These are phyloP conservation scores for Alternaria hordeiaustralica DNA, from an alignment of 2,329 filamentous ascomycete species.

Conservation along the genomic window DNA sequence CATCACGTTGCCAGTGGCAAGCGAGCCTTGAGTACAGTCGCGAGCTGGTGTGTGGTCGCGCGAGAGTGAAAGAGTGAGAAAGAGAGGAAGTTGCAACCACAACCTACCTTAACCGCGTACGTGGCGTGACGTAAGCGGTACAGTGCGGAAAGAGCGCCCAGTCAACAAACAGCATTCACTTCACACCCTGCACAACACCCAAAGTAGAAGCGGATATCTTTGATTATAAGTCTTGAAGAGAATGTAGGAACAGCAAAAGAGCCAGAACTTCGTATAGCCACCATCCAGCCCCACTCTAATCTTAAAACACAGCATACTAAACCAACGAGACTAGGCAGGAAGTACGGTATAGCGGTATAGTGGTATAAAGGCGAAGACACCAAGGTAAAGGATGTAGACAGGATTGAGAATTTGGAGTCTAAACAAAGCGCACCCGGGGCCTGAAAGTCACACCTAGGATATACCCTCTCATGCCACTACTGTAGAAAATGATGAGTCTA, in stretches of 20 bases:
- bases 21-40: no score
- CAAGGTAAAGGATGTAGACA: slow-evolving; percentile 33
- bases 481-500: slow-evolving; percentile 36
- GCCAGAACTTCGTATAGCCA: not conserved
- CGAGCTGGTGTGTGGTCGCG: no score
- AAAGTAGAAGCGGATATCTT: not conserved
- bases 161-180: not conserved
- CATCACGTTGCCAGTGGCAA: no score
- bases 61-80: not conserved
- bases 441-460: slow-evolving; percentile 39
- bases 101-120: not conserved
- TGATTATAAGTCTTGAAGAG: not conserved
- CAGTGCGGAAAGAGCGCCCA: not conserved
- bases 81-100: not conserved
- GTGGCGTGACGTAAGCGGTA: not conserved
- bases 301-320: not conserved
- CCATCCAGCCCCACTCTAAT: not conserved
- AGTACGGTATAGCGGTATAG: not conserved
- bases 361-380: not conserved
- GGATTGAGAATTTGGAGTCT: slow-evolving; percentile 48
- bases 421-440: slow-evolving; percentile 41
- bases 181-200: not conserved
- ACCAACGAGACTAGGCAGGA: not conserved
- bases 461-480: slow-evolving; percentile 35
- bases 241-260: not conserved